A percentile compares a stretch with the other conserved stretches of the same genome.
Evolutionary conservation across 2,329 filamentous ascomycete genomes (phyloP).

Genomic region (Didymella exigua): DNA sequence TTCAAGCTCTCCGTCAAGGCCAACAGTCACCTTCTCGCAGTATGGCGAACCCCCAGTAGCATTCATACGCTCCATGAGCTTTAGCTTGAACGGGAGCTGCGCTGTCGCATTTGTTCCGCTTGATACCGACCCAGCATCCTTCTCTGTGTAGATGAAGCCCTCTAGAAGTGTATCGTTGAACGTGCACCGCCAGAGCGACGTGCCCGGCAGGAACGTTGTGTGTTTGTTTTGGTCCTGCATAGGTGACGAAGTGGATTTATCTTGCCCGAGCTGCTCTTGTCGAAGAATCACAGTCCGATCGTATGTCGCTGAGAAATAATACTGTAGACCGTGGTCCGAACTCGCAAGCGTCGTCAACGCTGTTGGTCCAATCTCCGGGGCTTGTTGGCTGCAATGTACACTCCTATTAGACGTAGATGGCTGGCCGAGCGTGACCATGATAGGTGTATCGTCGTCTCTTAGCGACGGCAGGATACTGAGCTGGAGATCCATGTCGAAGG

Average conservation of each 20-base stretch:
- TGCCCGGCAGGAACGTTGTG: constrained; percentile 18
- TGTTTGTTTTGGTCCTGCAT: background rate
- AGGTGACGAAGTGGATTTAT: background rate
- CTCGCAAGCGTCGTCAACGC: constrained; percentile 7
- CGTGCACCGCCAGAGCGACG: constrained; percentile 33
- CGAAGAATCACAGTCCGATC: constrained; percentile 30
- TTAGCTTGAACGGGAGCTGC: constrained; percentile 31
- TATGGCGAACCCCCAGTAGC: constrained; percentile 25
- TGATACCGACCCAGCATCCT: background rate
- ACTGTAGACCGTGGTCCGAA: constrained; percentile 14
- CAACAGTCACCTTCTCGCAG: constrained; percentile 25
- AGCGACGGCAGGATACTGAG: constrained; percentile 28
- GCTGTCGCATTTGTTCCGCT: background rate
- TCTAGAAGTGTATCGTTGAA: constrained; percentile 38
- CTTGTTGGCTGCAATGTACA: constrained; percentile 27
- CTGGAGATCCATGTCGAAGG: constrained; percentile 23
- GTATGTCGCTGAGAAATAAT: constrained; percentile 33
- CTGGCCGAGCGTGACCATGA: constrained; percentile 24
- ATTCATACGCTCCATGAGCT: constrained; percentile 30
- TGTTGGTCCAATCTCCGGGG: constrained; percentile 20
- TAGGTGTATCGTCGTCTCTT: constrained; percentile 6
- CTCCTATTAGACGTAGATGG: constrained; percentile 8
- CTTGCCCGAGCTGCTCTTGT: constrained; percentile 20
- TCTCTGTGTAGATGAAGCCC: constrained; percentile 27
- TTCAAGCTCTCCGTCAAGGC: background rate